These are phyloP conservation scores for Ophiostoma populinum DNA, from an alignment of 2,329 filamentous ascomycete genomes.

Conservation along the genomic window DNA sequence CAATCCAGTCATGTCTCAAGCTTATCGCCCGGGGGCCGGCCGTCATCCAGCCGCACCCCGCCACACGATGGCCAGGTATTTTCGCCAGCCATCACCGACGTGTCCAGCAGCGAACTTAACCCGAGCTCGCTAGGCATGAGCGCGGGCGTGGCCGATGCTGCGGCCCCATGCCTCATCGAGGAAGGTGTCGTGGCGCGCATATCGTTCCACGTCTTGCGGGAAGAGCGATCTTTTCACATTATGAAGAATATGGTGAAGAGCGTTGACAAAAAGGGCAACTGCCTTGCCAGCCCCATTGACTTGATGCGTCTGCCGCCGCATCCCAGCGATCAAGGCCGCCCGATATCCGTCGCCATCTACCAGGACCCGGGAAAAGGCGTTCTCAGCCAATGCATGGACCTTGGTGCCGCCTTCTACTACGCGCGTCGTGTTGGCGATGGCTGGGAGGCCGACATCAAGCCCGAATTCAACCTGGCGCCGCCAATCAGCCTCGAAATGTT, in stretches of 20 bases:
- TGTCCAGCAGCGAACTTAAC: constrained; percentile 20
- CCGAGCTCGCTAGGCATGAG: constrained; percentile 18
- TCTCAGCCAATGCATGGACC: constrained; percentile 50
- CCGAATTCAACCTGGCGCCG: constrained; percentile 29
- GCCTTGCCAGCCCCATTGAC: constrained; percentile 69
- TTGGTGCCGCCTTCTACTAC: constrained; percentile 59
- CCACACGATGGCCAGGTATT: constrained; percentile 20
- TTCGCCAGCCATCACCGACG: constrained; percentile 22
- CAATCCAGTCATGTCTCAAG: constrained; percentile 24
- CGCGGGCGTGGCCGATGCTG: constrained; percentile 16
- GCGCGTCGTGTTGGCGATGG: constrained; percentile 33
- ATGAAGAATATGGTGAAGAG: constrained; percentile 53
- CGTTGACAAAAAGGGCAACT: constrained; percentile 53
- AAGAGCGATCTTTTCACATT: constrained; percentile 79
- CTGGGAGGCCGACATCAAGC: constrained; percentile 26
- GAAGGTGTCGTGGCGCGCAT: constrained; percentile 63
- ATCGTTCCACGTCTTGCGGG: constrained; percentile 63
- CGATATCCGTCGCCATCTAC: constrained; percentile 69
- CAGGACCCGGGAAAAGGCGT: constrained; percentile 62
- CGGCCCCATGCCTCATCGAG: constrained; percentile 38
- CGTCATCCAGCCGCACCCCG: constrained; percentile 26
- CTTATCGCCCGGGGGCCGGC: constrained; percentile 24
- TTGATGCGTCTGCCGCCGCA: constrained; percentile 53
- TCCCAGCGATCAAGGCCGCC: constrained; percentile 49
- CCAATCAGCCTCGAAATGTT: constrained; percentile 60